Evolutionary conservation across 2,329 filamentous ascomycete species (phyloP).

Genomic region (Neonectria punicea): DNA sequence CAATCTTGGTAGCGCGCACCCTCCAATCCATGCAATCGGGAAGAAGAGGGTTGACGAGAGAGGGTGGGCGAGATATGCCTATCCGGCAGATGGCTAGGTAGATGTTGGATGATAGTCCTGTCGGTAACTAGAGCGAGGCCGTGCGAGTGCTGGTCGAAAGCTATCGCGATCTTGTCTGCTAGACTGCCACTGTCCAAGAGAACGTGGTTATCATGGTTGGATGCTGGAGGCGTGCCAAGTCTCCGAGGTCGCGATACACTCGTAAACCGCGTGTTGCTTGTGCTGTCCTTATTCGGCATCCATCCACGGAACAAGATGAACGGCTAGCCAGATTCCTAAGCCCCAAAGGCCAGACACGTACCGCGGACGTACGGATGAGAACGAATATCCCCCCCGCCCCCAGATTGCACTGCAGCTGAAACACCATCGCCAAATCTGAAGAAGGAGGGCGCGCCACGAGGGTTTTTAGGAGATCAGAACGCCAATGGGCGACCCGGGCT

Average conservation of each 20-base stretch:
- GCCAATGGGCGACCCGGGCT: slow-evolving; percentile 12
- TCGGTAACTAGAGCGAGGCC: not conserved
- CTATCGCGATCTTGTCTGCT: not conserved
- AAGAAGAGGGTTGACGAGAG: slow-evolving; percentile 20
- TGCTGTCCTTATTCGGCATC: not conserved
- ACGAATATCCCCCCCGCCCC: not conserved
- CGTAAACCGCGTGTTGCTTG: not conserved
- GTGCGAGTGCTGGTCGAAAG: not conserved
- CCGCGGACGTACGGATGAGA: slow-evolving; percentile 6
- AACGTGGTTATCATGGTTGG: slow-evolving; percentile 2
- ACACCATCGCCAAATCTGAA: slow-evolving; percentile 18
- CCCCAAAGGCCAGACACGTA: not conserved
- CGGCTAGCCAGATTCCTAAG: slow-evolving; percentile 1
- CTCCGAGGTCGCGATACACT: not conserved
- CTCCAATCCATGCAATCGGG: not conserved
- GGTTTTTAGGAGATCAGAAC: slow-evolving; percentile 21
- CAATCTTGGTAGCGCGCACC: slow-evolving; percentile 22
- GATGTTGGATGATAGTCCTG: not conserved
- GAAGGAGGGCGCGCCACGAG: slow-evolving; percentile 24
- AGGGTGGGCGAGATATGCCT: slow-evolving; percentile 30
- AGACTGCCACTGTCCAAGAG: not conserved
- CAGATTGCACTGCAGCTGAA: slow-evolving; percentile 14
- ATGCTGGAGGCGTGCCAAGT: not conserved
- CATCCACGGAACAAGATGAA: not conserved
- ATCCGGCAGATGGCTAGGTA: slow-evolving; percentile 26